These are phyloP conservation scores for Metschnikowia cerradonensis DNA, from an alignment of 805 yeast genomes.

Conservation along the genomic window DNA sequence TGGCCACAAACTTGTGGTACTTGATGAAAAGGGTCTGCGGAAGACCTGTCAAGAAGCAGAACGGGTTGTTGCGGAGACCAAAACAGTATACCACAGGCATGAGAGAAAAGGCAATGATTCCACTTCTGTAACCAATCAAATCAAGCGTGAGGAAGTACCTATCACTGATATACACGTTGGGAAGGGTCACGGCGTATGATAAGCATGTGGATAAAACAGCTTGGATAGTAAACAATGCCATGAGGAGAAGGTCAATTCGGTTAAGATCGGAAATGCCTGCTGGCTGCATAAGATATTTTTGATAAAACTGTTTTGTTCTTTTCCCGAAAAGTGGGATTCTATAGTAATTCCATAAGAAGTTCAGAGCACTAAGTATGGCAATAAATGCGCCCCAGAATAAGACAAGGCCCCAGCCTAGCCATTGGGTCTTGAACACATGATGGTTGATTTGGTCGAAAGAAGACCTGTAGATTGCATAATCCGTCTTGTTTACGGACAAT, in stretches of 20 bases:
- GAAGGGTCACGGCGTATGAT: conserved; percentile 16
- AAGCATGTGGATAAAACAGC: conserved; percentile 13
- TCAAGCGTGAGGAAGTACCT: conserved; percentile 17
- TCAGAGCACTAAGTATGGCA: conserved; percentile 11
- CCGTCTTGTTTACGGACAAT: conserved; percentile 12
- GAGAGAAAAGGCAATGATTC: conserved; percentile 16
- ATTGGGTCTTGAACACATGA: conserved; percentile 19
- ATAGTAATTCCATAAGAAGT: conserved; percentile 11
- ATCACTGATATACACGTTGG: conserved; percentile 14
- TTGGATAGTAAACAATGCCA: conserved; percentile 10
- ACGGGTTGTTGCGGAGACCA: conserved; percentile 19
- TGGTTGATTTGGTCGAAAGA: conserved; percentile 18
- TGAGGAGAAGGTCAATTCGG: conserved; percentile 10
- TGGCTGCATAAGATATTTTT: conserved; percentile 10
- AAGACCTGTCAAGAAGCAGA: conserved; percentile 16
- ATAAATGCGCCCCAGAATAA: conserved; percentile 15
- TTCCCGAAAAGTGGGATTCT: conserved; percentile 11
- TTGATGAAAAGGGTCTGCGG: conserved; percentile 14
- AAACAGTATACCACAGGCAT: conserved; percentile 17
- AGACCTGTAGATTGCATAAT: conserved; percentile 9
- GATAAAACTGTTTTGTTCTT: conserved; percentile 6
- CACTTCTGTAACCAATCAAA: conserved; percentile 17
- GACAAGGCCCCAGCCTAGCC: conserved; percentile 20
- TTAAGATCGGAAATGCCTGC: conserved; percentile 8
- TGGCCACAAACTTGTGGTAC: conserved; percentile 16